Percentiles rank a stretch among this genome's conserved stretches.
These are phyloP conservation scores for Yarrowia hollandica DNA, from an alignment of 805 yeast species.

Conservation along the genomic window DNA sequence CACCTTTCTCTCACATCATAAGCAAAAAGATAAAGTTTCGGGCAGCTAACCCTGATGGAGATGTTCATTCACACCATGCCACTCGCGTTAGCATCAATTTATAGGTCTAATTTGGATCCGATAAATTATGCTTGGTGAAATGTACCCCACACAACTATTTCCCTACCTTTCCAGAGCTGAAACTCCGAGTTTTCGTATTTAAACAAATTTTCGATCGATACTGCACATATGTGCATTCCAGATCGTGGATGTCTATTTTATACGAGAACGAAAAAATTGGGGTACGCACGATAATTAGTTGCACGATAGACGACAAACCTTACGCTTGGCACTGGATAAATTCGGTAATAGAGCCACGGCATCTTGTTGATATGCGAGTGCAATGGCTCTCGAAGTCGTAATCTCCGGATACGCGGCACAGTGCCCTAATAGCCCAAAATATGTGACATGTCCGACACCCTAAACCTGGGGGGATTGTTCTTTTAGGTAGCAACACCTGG, in stretches of 20 bases:
- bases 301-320: too few species aligned
- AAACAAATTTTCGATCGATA: neutral
- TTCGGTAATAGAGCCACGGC: neutral
- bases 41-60: slow-evolving; percentile 22
- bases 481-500: too few species aligned
- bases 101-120: neutral
- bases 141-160: too few species aligned
- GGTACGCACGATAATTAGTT: too few species aligned
- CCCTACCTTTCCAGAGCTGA: too few species aligned
- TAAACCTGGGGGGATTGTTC: too few species aligned
- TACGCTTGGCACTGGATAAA: neutral
- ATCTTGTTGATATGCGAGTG: neutral
- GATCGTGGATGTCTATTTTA: slow-evolving; percentile 1
- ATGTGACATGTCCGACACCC: too few species aligned
- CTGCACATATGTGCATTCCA: neutral
- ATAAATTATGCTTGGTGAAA: neutral
- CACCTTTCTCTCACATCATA: too few species aligned
- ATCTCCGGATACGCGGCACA: slow-evolving; percentile 10
- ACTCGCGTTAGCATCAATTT: slow-evolving; percentile 9
- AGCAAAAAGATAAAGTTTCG: slow-evolving; percentile 18
- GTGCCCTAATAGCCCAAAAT: neutral
- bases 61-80: neutral
- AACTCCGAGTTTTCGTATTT: too few species aligned
- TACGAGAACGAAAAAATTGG: neutral
- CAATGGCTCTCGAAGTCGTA: slow-evolving; percentile 9